Percentiles rank a stretch among this genome's conserved stretches.
Evolutionary conservation across 2,329 filamentous ascomycete genomes (phyloP).

Genomic region (Rugonectria rugulosa): DNA sequence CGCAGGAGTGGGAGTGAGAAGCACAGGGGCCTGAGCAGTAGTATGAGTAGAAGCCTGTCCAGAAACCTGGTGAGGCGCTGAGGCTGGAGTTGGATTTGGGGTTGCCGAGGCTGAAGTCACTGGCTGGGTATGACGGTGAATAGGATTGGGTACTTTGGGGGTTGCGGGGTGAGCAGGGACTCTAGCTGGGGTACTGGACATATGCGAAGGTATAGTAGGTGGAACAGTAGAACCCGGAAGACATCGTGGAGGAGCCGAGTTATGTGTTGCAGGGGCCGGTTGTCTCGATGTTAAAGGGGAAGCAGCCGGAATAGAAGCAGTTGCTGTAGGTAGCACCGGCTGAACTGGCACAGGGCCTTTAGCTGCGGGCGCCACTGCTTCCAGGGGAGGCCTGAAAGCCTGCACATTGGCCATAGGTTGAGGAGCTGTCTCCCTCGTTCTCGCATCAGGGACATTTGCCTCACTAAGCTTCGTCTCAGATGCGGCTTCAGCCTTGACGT

Average conservation of each 20-base stretch:
- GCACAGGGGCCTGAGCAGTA: background rate
- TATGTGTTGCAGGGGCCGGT: background rate
- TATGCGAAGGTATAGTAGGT: too few species aligned
- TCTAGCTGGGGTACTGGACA: too few species aligned
- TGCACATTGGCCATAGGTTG: background rate
- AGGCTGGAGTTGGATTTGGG: background rate
- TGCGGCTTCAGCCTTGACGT: conserved; percentile 17
- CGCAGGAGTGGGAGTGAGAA: background rate
- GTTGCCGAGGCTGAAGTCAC: background rate
- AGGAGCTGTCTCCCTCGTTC: background rate
- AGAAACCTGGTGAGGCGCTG: conserved; percentile 1
- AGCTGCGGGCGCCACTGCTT: background rate
- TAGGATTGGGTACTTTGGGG: too few species aligned
- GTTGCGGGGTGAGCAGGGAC: conserved; percentile 1
- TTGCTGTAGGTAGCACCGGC: background rate
- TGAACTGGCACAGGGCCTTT: background rate
- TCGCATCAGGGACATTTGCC: conserved; percentile 21
- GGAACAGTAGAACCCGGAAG: background rate
- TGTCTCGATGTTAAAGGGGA: background rate
- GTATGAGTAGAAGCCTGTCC: conserved; percentile 1
- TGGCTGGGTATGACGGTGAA: too few species aligned
- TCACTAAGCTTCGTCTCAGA: conserved; percentile 16
- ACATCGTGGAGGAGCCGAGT: background rate
- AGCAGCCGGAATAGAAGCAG: background rate
- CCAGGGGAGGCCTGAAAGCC: background rate